phyloP scores from a whole-genome alignment of 192 early-diverging fungal genomes.

The Coemansia sp. region DNA sequence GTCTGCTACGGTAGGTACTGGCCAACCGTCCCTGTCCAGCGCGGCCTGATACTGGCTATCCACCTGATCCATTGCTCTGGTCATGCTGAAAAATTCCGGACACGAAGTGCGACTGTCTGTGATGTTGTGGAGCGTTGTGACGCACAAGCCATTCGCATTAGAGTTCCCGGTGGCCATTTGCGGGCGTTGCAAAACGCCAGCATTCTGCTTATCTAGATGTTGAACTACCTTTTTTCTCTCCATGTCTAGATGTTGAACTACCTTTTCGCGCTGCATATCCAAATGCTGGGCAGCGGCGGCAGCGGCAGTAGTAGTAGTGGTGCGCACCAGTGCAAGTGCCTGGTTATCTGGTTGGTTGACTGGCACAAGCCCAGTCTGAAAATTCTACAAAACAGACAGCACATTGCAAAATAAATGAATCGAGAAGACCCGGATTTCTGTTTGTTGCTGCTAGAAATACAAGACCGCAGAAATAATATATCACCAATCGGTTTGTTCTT shows the following conservation, averaged over 20 bases:
- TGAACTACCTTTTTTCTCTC: no score
- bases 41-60: slow-evolving; percentile 17
- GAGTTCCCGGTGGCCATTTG: not conserved
- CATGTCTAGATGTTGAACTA: no score
- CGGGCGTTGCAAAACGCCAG: not conserved
- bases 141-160: not conserved
- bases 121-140: slow-evolving; percentile 5
- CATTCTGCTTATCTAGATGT: not conserved
- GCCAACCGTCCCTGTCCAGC: slow-evolving; percentile 21
- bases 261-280: no score
- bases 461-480: not conserved
- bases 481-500: not conserved
- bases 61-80: slow-evolving; percentile 29
- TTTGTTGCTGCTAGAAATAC: not conserved
- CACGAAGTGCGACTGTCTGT: slow-evolving; percentile 31
- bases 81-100: slow-evolving; percentile 12
- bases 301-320: no score
- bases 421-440: not conserved
- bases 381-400: not conserved
- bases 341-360: not conserved
- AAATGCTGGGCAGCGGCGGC: no score
- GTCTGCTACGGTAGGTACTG: not conserved
- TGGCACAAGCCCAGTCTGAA: not conserved
- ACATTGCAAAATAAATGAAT: not conserved
- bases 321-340: no score